Conservation (phyloP, 192 early-diverging fungal species). For the Gamsiella multidivaricata region DNA sequence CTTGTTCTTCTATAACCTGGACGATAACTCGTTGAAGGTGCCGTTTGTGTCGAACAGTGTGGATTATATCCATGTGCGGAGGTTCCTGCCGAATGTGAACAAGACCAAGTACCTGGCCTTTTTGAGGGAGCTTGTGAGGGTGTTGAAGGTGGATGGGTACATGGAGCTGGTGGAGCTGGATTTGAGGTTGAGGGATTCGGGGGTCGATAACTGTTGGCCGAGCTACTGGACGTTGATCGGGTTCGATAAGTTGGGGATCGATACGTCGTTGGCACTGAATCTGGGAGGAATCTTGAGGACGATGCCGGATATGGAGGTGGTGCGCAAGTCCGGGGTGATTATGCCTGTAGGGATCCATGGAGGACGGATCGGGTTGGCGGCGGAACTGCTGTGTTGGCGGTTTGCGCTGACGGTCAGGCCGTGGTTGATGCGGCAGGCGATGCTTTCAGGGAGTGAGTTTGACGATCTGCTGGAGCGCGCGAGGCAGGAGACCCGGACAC, state of each 20-base stretch:
- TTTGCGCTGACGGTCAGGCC: conserved; percentile 37
- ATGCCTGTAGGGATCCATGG: conserved; percentile 51
- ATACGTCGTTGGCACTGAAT: conserved; percentile 42
- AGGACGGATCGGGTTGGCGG: conserved; percentile 32
- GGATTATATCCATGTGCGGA: conserved; percentile 50
- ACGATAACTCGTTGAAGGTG: conserved; percentile 40
- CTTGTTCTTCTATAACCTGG: conserved; percentile 52
- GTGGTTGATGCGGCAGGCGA: conserved; percentile 52
- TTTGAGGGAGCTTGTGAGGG: conserved; percentile 36
- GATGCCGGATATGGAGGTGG: conserved; percentile 40
- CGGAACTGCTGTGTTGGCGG: conserved; percentile 36
- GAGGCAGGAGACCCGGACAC: conserved; percentile 26
- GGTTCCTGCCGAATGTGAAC: conserved; percentile 50
- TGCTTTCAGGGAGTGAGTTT: conserved; percentile 48
- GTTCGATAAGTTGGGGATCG: conserved; percentile 49
- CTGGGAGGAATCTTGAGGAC: conserved; percentile 50
- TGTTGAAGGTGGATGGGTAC: conserved; percentile 46
- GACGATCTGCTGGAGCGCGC: conserved; percentile 47
- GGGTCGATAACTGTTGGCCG: conserved; percentile 51
- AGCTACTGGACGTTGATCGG: conserved; percentile 54
- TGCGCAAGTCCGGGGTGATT: conserved; percentile 38
- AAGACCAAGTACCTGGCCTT: conserved; percentile 51
- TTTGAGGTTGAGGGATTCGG: conserved; percentile 29
- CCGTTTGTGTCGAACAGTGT: conserved; percentile 52
- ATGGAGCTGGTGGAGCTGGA: conserved; percentile 50